Conservation (phyloP, 768 basidiomycete genomes). For the Mycena kentingensis region DNA sequence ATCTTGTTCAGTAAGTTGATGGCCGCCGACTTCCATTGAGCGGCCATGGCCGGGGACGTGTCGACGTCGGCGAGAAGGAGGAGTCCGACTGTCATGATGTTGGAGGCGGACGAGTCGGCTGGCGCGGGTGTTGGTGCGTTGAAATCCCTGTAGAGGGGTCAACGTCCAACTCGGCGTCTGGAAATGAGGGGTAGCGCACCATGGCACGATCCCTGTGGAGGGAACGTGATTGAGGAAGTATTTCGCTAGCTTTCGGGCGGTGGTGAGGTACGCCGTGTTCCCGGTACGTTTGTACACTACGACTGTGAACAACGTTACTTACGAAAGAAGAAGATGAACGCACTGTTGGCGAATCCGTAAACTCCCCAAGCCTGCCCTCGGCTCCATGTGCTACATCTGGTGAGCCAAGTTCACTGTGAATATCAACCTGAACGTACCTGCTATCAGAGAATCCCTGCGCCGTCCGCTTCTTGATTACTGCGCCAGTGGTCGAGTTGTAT, state of each 20-base stretch:
- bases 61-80: conserved; percentile 55
- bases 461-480: conserved; percentile 57
- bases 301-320: not conserved
- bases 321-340: conserved; percentile 27
- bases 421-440: conserved; percentile 26
- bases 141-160: conserved; percentile 57
- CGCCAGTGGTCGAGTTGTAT: conserved; percentile 66
- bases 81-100: conserved; percentile 60
- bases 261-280: conserved; percentile 54
- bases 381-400: conserved; percentile 61
- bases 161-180: not conserved
- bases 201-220: conserved; percentile 63
- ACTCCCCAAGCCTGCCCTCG: conserved; percentile 75
- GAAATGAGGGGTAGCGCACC: conserved; percentile 39
- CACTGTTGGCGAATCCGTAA: conserved; percentile 70
- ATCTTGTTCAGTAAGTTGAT: conserved; percentile 51
- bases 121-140: conserved; percentile 63
- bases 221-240: conserved; percentile 67
- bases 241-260: conserved; percentile 56
- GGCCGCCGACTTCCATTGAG: conserved; percentile 51
- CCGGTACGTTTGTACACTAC: conserved; percentile 63
- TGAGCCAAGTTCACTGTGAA: not conserved
- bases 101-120: conserved; percentile 72
- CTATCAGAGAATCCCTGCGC: conserved; percentile 62
- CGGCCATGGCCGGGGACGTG: conserved; percentile 32